Conservation (phyloP, 768 basidiomycete genomes). For the Cyclocybe cylindracea region DNA sequence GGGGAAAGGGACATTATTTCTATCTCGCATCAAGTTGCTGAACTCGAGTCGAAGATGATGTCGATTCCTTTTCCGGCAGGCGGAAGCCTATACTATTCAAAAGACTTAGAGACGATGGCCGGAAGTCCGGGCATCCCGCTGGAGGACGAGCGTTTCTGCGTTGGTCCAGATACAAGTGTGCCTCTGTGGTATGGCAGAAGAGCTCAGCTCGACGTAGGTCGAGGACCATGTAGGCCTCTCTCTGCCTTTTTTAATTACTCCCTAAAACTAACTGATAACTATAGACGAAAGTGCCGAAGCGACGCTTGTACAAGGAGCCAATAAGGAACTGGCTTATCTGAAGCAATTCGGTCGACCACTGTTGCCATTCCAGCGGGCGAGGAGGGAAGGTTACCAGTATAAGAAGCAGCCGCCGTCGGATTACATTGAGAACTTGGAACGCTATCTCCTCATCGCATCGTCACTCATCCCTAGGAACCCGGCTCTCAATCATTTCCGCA, state of each 20-base stretch:
- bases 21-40: constrained; percentile 41
- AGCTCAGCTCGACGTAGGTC: constrained; percentile 45
- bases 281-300: constrained; percentile 46
- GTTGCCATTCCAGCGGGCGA: constrained; percentile 39
- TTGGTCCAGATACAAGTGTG: constrained; percentile 44
- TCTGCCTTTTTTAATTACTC: constrained; percentile 23
- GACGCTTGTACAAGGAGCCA: constrained; percentile 40
- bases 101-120: constrained; percentile 44
- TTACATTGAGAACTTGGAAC: constrained; percentile 50
- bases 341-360: constrained; percentile 48
- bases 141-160: constrained; percentile 42
- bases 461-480: constrained; percentile 44
- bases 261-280: constrained; percentile 30
- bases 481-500: constrained; percentile 41
- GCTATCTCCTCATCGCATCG: constrained; percentile 48
- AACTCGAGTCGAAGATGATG: constrained; percentile 52
- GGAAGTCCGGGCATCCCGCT: constrained; percentile 35
- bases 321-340: constrained; percentile 52
- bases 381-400: constrained; percentile 47
- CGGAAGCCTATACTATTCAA: constrained; percentile 49
- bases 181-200: constrained; percentile 53
- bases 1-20: constrained; percentile 39
- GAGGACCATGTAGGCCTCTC: constrained; percentile 53
- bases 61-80: constrained; percentile 48
- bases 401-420: constrained; percentile 40